These are phyloP conservation scores for Pyrus betulifolia DNA, from an alignment of 306 rosid species.

Conservation along the genomic window DNA sequence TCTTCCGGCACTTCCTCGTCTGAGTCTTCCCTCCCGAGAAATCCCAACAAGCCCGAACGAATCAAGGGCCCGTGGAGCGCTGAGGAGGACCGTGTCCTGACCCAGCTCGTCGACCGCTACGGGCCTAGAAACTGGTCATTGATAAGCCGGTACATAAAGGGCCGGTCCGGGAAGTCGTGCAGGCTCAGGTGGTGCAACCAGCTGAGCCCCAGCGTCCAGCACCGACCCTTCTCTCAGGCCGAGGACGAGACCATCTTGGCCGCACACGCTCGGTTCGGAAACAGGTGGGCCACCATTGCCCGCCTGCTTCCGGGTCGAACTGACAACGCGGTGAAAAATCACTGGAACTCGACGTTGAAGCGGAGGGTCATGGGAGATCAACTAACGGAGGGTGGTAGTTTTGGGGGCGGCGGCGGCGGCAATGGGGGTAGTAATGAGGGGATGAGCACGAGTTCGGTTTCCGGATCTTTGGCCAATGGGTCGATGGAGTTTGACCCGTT, in stretches of 20 bases:
- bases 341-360: slow-evolving; percentile 96
- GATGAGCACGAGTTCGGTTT: background rate
- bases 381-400: background rate
- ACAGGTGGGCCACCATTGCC: slow-evolving; percentile 98
- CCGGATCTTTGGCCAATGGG: background rate
- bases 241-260: slow-evolving; percentile 77
- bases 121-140: slow-evolving; percentile 91
- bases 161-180: slow-evolving; percentile 92
- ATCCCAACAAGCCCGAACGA: slow-evolving; percentile 24
- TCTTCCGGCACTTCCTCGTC: slow-evolving; percentile 64
- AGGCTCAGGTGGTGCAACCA: slow-evolving; percentile 95
- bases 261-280: slow-evolving; percentile 70
- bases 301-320: slow-evolving; percentile 85
- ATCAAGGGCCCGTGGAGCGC: slow-evolving; percentile 99
- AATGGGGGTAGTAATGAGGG: background rate
- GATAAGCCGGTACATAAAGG: slow-evolving; percentile 73
- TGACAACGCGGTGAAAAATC: slow-evolving; percentile 90
- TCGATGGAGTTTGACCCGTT: slow-evolving; percentile 51
- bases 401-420: background rate
- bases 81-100: slow-evolving; percentile 75
- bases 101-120: slow-evolving; percentile 65
- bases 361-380: slow-evolving; percentile 33
- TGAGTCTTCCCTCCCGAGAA: slow-evolving; percentile 33
- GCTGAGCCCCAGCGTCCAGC: slow-evolving; percentile 81
- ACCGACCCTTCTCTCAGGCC: slow-evolving; percentile 64